A percentile compares a stretch with the other conserved stretches of the same genome.
Evolutionary conservation across 805 yeast genomes (phyloP).

Genomic region (Wickerhamomyces hampshirensis): DNA sequence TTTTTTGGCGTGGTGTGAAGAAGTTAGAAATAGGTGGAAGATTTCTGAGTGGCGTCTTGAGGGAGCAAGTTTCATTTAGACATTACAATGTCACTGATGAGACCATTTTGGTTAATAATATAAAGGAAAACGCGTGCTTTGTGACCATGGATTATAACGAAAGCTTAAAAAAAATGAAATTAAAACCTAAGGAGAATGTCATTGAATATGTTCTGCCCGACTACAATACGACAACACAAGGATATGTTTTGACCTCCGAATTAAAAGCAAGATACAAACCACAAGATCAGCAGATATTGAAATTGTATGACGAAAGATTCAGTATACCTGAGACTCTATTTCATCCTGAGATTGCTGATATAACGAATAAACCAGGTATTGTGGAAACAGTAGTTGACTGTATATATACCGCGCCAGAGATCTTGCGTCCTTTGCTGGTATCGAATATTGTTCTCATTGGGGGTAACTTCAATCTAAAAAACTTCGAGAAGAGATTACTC

Average conservation of each 20-base stretch:
- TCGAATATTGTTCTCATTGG: slow-evolving; percentile 81
- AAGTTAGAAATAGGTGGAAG: slow-evolving; percentile 87
- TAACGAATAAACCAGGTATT: slow-evolving; percentile 73
- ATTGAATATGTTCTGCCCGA: slow-evolving; percentile 85
- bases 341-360: slow-evolving; percentile 77
- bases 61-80: slow-evolving; percentile 82
- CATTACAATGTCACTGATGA: slow-evolving; percentile 95
- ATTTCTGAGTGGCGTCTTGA: slow-evolving; percentile 71
- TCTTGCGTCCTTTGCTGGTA: slow-evolving; percentile 66
- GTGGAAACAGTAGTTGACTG: slow-evolving; percentile 66
- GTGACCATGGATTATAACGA: slow-evolving; percentile 55
- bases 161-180: slow-evolving; percentile 37
- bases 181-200: slow-evolving; percentile 26
- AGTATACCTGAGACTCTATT: slow-evolving; percentile 81
- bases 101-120: slow-evolving; percentile 73
- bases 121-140: slow-evolving; percentile 75
- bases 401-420: slow-evolving; percentile 65
- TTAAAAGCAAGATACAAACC: slow-evolving; percentile 27
- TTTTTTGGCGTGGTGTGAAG: slow-evolving; percentile 70
- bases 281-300: slow-evolving; percentile 58
- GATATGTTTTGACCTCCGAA: slow-evolving; percentile 50
- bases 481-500: slow-evolving; percentile 56
- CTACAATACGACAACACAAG: slow-evolving; percentile 72
- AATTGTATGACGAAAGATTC: slow-evolving; percentile 80
- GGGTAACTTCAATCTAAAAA: slow-evolving; percentile 70